A percentile compares a stretch with the other conserved stretches of the same genome.
Evolutionary conservation across 108 stramenopile species (phyloP).

Genomic region (Cyclostephanos tholiformis): DNA sequence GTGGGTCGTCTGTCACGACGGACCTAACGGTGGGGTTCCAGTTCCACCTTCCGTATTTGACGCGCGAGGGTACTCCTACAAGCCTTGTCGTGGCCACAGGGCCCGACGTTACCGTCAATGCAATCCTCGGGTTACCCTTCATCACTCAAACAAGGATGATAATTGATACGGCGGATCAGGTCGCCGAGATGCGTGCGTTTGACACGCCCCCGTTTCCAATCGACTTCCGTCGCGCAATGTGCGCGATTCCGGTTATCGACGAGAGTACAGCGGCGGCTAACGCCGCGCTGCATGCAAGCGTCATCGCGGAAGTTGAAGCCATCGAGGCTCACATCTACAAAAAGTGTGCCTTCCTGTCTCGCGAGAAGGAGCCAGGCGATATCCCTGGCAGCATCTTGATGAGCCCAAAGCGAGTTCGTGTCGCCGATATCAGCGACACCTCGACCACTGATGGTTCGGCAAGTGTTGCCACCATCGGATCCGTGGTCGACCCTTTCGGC

Average conservation of each 20-base stretch:
- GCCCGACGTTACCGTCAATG: slow-evolving; percentile 1
- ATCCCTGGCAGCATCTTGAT: no score
- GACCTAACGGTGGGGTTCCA: slow-evolving; percentile 7
- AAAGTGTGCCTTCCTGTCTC: no score
- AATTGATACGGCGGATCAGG: slow-evolving; percentile 1
- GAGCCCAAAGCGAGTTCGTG: no score
- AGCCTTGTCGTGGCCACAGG: background rate
- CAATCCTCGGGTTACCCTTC: slow-evolving; percentile 10
- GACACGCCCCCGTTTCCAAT: background rate
- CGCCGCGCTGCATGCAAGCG: background rate
- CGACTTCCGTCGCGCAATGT: background rate
- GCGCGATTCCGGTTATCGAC: background rate
- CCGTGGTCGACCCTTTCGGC: no score
- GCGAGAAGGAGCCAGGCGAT: no score
- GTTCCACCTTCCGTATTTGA: slow-evolving; percentile 10
- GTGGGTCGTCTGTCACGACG: background rate
- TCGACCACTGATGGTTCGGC: no score
- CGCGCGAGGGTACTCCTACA: background rate
- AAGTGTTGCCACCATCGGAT: no score
- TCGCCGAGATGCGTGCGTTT: background rate
- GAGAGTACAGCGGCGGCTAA: background rate
- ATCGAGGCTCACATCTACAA: no score
- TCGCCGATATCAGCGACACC: no score
- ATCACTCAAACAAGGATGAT: slow-evolving; percentile 1
- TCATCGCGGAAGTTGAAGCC: no score